These are phyloP conservation scores for Corynespora cassiicola DNA, from an alignment of 2,329 filamentous ascomycete species.

Conservation along the genomic window DNA sequence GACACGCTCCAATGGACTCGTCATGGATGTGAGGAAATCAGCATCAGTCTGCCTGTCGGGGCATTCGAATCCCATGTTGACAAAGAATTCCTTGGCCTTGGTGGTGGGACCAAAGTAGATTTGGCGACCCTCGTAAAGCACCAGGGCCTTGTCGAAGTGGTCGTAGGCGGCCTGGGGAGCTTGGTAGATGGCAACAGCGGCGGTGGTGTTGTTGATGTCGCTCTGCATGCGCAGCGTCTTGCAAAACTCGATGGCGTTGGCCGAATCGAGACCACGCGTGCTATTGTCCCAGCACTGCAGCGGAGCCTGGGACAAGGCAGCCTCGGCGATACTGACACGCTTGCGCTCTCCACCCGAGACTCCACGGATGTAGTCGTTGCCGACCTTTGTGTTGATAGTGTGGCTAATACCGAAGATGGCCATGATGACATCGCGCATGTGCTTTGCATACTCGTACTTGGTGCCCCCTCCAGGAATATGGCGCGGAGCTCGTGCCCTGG, in stretches of 20 bases:
- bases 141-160: constrained; percentile 71
- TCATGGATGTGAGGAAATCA: constrained; percentile 81
- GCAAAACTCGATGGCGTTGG: constrained; percentile 78
- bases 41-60: constrained; percentile 74
- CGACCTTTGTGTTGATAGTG: constrained; percentile 74
- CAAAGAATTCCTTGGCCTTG: constrained; percentile 72
- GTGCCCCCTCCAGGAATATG: constrained; percentile 65
- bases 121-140: constrained; percentile 72
- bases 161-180: constrained; percentile 73
- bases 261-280: constrained; percentile 75
- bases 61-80: constrained; percentile 74
- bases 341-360: constrained; percentile 80
- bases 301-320: constrained; percentile 68
- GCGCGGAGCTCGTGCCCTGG: constrained; percentile 70
- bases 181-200: constrained; percentile 77
- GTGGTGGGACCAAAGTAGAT: constrained; percentile 73
- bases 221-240: constrained; percentile 72
- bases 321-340: constrained; percentile 83
- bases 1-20: constrained; percentile 56
- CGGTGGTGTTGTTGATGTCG: constrained; percentile 70
- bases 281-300: constrained; percentile 81
- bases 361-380: constrained; percentile 77
- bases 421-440: constrained; percentile 75
- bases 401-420: constrained; percentile 77
- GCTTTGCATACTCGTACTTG: constrained; percentile 62